A percentile compares a stretch with the other conserved stretches of the same genome.
phyloP scores from a whole-genome alignment of 306 rosid species.

The Prinsepia uniflora region DNA sequence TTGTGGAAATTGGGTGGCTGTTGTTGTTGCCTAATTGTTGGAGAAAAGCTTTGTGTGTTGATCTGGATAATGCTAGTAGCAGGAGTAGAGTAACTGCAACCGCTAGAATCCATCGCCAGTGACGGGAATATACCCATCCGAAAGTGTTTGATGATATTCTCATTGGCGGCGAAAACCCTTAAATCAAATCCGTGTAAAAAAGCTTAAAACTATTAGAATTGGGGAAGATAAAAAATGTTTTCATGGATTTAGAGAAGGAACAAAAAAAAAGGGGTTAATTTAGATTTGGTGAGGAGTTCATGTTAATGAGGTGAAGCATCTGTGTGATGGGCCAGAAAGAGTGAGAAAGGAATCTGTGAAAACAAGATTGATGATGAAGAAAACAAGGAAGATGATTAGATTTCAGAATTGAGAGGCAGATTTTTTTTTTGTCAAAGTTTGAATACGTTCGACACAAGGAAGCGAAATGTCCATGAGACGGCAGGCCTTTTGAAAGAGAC shows the following conservation, averaged over 20 bases:
- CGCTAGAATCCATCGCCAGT: conserved; percentile 36
- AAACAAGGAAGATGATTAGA: not conserved
- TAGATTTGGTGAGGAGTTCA: conserved; percentile 1
- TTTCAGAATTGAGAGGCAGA: too few relatives aligned
- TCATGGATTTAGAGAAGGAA: not conserved
- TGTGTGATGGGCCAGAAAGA: not conserved
- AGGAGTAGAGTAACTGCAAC: conserved; percentile 30
- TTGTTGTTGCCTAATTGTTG: conserved; percentile 16
- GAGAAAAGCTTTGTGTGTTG: conserved; percentile 30
- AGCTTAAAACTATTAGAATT: not conserved
- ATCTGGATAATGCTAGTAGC: conserved; percentile 42
- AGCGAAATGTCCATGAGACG: conserved; percentile 9
- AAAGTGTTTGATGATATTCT: conserved; percentile 34
- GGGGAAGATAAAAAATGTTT: not conserved
- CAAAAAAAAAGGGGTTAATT: not conserved
- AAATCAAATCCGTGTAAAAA: not conserved
- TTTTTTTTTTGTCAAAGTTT: not conserved
- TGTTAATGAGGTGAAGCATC: not conserved
- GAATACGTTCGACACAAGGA: conserved; percentile 16
- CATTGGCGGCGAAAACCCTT: conserved; percentile 32
- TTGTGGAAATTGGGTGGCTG: conserved; percentile 14
- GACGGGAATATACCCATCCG: conserved; percentile 38
- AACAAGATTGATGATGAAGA: conserved; percentile 12
- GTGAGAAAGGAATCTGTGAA: not conserved
- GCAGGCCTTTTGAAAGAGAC: conserved; percentile 1